These are phyloP conservation scores for Cyathus striatus DNA, from an alignment of 768 basidiomycete genomes.

Conservation along the genomic window DNA sequence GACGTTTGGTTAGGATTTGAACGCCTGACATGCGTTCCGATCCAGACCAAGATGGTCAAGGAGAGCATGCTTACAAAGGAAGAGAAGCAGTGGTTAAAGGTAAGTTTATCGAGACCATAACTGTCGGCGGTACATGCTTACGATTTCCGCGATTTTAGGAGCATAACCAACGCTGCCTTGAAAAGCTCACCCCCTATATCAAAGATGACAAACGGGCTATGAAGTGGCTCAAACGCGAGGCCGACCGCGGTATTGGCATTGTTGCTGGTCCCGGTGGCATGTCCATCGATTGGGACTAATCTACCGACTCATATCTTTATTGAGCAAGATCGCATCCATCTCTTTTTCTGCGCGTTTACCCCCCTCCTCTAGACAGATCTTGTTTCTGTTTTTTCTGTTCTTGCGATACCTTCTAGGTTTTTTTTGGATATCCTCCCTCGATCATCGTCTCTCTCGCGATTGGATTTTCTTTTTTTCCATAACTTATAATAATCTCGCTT, in stretches of 20 bases:
- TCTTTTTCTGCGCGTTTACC: conserved; percentile 3
- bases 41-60: conserved; percentile 87
- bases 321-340: no score
- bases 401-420: no score
- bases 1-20: conserved; percentile 87
- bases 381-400: no score
- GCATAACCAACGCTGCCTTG: conserved; percentile 73
- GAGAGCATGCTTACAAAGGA: conserved; percentile 78
- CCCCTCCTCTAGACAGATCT: no score
- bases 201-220: conserved; percentile 76
- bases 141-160: conserved; percentile 37
- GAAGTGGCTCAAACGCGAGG: conserved; percentile 77
- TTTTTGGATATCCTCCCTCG: not conserved
- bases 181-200: conserved; percentile 58
- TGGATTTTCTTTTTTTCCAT: no score
- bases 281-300: conserved; percentile 77
- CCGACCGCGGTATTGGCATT: conserved; percentile 71
- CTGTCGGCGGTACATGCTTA: not conserved
- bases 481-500: no score
- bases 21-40: conserved; percentile 90
- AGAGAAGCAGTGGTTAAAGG: conserved; percentile 85
- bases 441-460: not conserved
- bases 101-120: conserved; percentile 18
- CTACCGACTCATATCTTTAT: conserved; percentile 9
- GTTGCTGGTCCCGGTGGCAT: conserved; percentile 66